Evolutionary conservation across 164 flowering plant genomes (phyloP), one percentile per base, ranked within the genome.

Genomic region (Brasenia schreberi): DNA sequence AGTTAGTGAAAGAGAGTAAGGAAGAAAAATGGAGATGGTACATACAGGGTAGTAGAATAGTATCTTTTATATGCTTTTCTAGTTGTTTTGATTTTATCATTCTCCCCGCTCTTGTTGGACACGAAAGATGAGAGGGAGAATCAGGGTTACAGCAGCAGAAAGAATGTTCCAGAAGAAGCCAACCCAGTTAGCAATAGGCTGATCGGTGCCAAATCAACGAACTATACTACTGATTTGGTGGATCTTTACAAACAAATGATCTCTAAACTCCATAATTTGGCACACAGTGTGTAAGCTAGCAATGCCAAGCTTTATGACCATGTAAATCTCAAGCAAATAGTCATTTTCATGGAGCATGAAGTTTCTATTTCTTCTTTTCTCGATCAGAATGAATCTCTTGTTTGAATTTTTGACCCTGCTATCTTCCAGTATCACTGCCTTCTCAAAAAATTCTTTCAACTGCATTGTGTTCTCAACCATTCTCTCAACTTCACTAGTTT

Each of bases 191-290:
- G 67, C 67, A 49, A 5, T 5, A 49, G 12, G 56, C 16, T 93
- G 74, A 63, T 89, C 70, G 95, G 97, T 42, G 68, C 89, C 0
- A 83, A 82, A 18, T 87, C 91, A 0, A 70, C 76, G 0, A 73
- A 63, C 73, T 86, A 85, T 69, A 81, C 86, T 0, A 72, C 66
- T 0, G 84, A 83, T 9, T 60, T 89, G 78, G 97, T 91, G 83
- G 81, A 80, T 60, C 77, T 94, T 84, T 94, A 91, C 69, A 81
- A 75, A 75, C 81, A 81, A 65, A 94, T 91, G 98, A 80, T 91
- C 9, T 76, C 68, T 4, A 94, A 91, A 77, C 77, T 89, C 5
- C 86, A 89, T 58, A 75, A 76, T 5, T 73, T 89, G 83, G 83
- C 91, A 0, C 74, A 78, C 65, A 70, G 68, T 4, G 95, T 91